Evolutionary conservation across 129 eudicot genomes (phyloP).

Genomic region (Helianthus tuberosus): DNA sequence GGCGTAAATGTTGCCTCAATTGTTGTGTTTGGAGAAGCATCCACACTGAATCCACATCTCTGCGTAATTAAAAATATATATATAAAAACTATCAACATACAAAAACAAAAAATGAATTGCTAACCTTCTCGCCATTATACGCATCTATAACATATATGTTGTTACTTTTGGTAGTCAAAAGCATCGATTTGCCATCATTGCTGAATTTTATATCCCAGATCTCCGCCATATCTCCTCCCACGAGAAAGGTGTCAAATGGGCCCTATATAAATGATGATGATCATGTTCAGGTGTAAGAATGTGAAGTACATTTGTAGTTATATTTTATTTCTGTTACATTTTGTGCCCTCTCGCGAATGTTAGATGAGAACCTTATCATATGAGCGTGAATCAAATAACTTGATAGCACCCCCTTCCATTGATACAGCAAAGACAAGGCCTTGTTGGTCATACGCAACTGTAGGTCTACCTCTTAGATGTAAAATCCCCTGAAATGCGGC

Average conservation of each 20-base stretch:
- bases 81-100: background rate
- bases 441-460: constrained; percentile 98
- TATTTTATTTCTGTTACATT: background rate
- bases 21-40: constrained; percentile 61
- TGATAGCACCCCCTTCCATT: constrained; percentile 99
- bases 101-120: constrained; percentile 16
- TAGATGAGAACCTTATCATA: constrained; percentile 76
- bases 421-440: constrained; percentile 99
- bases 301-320: background rate
- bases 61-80: constrained; percentile 38
- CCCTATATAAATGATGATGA: constrained; percentile 53
- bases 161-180: constrained; percentile 88
- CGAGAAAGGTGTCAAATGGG: constrained; percentile 94
- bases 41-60: constrained; percentile 91
- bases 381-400: constrained; percentile 88
- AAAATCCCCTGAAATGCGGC: constrained; percentile 80
- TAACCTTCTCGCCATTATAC: constrained; percentile 94
- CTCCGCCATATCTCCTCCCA: constrained; percentile 97
- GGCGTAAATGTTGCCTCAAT: constrained; percentile 96
- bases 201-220: constrained; percentile 97
- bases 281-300: constrained; percentile 15
- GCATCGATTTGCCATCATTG: constrained; percentile 98
- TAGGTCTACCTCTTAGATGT: constrained; percentile 88
- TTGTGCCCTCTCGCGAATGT: background rate
- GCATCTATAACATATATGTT: constrained; percentile 88